phyloP scores from a whole-genome alignment of 1,139 yeast genomes.

The Saccharomyces hybrid region DNA sequence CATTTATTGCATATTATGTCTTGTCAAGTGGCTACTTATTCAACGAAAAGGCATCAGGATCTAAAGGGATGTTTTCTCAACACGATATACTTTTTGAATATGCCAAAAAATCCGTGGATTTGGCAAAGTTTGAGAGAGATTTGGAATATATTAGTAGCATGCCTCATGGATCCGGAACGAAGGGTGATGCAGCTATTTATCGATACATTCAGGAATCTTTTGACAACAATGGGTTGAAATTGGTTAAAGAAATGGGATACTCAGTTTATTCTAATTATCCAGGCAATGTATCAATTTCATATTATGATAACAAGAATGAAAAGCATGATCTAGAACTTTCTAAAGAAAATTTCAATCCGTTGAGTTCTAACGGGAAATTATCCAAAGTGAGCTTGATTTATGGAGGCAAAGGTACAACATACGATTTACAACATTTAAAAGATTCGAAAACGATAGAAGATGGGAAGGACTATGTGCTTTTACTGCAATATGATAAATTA shows the following conservation, averaged over 20 bases:
- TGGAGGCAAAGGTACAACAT: constrained; percentile 55
- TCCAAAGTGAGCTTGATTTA: constrained; percentile 45
- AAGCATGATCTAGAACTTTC: constrained; percentile 37
- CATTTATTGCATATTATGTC: constrained; percentile 48
- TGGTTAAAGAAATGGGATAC: constrained; percentile 45
- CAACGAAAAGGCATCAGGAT: constrained; percentile 42
- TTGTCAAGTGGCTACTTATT: constrained; percentile 43
- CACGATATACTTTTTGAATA: constrained; percentile 44
- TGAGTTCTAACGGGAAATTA: constrained; percentile 52
- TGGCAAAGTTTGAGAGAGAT: constrained; percentile 54
- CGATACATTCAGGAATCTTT: constrained; percentile 56
- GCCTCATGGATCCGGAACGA: constrained; percentile 86
- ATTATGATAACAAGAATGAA: constrained; percentile 34
- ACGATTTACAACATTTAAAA: constrained; percentile 46
- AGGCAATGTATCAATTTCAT: background rate
- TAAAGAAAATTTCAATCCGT: constrained; percentile 56
- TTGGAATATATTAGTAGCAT: constrained; percentile 72
- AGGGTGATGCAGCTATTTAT: constrained; percentile 70
- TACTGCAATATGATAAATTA: constrained; percentile 55
- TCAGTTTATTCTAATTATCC: constrained; percentile 57
- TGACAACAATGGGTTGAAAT: constrained; percentile 47
- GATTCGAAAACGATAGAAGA: constrained; percentile 30
- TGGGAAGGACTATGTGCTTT: constrained; percentile 40
- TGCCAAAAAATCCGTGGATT: constrained; percentile 46
- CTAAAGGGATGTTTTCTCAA: constrained; percentile 57